phyloP scores from a whole-genome alignment of 768 basidiomycete species.

The Rhizopogon sp. region DNA sequence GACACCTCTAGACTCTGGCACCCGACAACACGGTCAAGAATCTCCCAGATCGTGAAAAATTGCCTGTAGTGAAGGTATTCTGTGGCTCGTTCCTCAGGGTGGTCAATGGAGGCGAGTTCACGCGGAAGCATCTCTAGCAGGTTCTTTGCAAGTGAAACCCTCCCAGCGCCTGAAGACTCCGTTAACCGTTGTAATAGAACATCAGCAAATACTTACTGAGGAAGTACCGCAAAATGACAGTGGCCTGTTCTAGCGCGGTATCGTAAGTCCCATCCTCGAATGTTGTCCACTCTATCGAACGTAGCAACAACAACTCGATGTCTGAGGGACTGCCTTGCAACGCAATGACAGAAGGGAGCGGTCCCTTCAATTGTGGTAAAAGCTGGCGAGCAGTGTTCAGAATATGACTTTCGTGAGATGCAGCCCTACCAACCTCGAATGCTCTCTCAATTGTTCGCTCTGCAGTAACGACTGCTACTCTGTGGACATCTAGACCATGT shows the following conservation, averaged over 20 bases:
- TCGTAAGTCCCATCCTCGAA: constrained; percentile 68
- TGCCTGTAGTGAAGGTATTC: constrained; percentile 78
- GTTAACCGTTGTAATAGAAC: background rate
- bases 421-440: constrained; percentile 44
- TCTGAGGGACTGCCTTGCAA: constrained; percentile 53
- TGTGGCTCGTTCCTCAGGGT: constrained; percentile 65
- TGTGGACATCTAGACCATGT: constrained; percentile 77
- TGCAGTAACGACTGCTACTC: constrained; percentile 77
- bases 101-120: constrained; percentile 56
- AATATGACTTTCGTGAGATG: constrained; percentile 3
- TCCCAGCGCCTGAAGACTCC: constrained; percentile 53
- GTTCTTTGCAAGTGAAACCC: constrained; percentile 60
- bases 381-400: constrained; percentile 29
- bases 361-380: constrained; percentile 49
- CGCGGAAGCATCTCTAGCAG: constrained; percentile 57
- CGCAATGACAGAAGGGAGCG: constrained; percentile 56
- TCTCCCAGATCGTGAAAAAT: constrained; percentile 74
- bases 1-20: constrained; percentile 53
- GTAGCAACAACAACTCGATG: constrained; percentile 60
- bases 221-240: constrained; percentile 86
- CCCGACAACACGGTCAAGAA: constrained; percentile 56
- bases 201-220: constrained; percentile 52
- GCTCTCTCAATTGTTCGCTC: constrained; percentile 71
- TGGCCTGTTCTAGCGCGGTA: constrained; percentile 81
- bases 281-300: constrained; percentile 93